Evolutionary conservation across 2,329 filamentous ascomycete genomes (phyloP).

Genomic region (Cryoendolithus antarcticus): DNA sequence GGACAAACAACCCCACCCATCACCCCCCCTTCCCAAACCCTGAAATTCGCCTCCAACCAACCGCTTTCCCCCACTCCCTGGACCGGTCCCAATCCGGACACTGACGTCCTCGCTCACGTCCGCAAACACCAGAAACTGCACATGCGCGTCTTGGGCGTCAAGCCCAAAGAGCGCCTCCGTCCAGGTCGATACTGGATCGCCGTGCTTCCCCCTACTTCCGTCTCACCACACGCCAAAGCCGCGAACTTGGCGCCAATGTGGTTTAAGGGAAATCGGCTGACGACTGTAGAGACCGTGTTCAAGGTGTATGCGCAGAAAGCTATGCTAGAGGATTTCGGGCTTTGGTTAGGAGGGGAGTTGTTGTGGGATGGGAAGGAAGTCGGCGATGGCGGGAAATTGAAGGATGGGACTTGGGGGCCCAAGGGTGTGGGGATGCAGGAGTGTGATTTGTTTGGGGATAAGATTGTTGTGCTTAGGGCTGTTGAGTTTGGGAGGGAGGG

Average conservation of each 20-base stretch:
- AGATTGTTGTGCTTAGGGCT: slow-evolving; percentile 18
- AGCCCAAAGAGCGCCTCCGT: too few species aligned
- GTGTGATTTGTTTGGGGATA: slow-evolving; percentile 21
- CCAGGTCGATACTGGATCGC: slow-evolving; percentile 22
- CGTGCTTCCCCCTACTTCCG: slow-evolving; percentile 11
- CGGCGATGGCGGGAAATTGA: neutral
- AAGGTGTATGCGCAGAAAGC: slow-evolving; percentile 12
- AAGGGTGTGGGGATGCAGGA: slow-evolving; percentile 10
- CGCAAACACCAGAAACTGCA: slow-evolving; percentile 14
- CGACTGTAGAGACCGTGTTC: slow-evolving; percentile 22
- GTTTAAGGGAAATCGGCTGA: slow-evolving; percentile 21
- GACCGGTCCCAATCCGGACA: too few species aligned
- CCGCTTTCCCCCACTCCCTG: neutral
- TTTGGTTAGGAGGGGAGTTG: slow-evolving; percentile 13
- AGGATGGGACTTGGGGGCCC: too few species aligned
- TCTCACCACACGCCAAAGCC: too few species aligned
- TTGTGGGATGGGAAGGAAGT: slow-evolving; percentile 8
- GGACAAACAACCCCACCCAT: neutral
- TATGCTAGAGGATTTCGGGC: slow-evolving; percentile 10
- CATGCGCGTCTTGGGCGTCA: slow-evolving; percentile 9
- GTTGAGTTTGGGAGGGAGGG: slow-evolving; percentile 5
- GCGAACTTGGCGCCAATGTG: slow-evolving; percentile 8
- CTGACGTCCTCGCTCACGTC: slow-evolving; percentile 12
- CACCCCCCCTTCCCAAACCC: slow-evolving; percentile 1
- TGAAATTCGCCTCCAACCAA: neutral